Evolutionary conservation across 2,329 filamentous ascomycete species (phyloP).

Genomic region (Talaromyces pinophilus): DNA sequence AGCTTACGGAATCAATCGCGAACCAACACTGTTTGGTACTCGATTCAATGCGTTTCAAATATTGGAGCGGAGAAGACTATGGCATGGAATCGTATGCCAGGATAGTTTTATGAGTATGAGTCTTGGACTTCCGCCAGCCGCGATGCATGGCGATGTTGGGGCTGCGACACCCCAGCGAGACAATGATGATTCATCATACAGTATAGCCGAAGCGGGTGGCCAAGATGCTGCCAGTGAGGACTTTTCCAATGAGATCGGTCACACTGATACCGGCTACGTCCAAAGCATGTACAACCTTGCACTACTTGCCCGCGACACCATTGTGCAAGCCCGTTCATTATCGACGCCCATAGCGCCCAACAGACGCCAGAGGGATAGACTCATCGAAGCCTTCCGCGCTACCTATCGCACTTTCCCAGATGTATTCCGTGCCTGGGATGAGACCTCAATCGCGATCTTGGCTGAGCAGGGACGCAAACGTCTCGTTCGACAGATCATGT

Average conservation of each 20-base stretch:
- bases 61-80: slow-evolving; percentile 18
- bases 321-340: slow-evolving; percentile 21
- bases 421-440: slow-evolving; percentile 23
- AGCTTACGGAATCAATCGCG: slow-evolving; percentile 21
- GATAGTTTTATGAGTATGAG: slow-evolving; percentile 25
- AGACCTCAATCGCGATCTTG: slow-evolving; percentile 8
- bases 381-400: slow-evolving; percentile 19
- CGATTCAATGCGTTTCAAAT: slow-evolving; percentile 19
- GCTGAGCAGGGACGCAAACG: slow-evolving; percentile 19
- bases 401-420: slow-evolving; percentile 23
- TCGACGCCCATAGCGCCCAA: slow-evolving; percentile 22
- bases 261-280: slow-evolving; percentile 21
- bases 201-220: neutral
- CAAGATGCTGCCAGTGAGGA: slow-evolving; percentile 18
- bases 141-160: slow-evolving; percentile 21
- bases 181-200: slow-evolving; percentile 21
- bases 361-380: slow-evolving; percentile 15
- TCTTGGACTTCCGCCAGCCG: slow-evolving; percentile 19
- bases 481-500: slow-evolving; percentile 23
- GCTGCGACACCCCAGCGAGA: slow-evolving; percentile 19
- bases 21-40: slow-evolving; percentile 21
- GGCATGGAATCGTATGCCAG: slow-evolving; percentile 23
- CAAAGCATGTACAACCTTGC: slow-evolving; percentile 24
- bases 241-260: slow-evolving; percentile 14
- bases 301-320: slow-evolving; percentile 21